phyloP scores from a whole-genome alignment of 2,329 filamentous ascomycete species.

The Neocatenulostroma microsporum region DNA sequence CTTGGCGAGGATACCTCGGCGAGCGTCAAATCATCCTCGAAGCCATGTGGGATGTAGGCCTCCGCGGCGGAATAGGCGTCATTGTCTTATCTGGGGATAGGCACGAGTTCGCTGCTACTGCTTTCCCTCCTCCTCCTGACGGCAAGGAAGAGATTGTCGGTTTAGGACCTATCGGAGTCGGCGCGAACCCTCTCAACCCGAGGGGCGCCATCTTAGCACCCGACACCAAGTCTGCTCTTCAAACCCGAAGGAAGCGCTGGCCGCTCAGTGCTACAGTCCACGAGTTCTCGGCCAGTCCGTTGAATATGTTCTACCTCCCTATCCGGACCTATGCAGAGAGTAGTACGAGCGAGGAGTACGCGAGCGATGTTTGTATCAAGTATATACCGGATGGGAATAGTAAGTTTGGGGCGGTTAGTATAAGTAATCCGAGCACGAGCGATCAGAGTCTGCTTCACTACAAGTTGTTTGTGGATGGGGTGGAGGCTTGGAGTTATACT shows the following conservation, averaged over 20 bases:
- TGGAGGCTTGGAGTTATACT: conserved; percentile 62
- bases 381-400: conserved; percentile 78
- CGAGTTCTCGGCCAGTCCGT: conserved; percentile 84
- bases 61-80: conserved; percentile 61
- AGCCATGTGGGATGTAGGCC: conserved; percentile 84
- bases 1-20: conserved; percentile 83
- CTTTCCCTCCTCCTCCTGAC: conserved; percentile 51
- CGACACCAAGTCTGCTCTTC: conserved; percentile 9
- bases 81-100: conserved; percentile 84
- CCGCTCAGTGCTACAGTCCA: conserved; percentile 60
- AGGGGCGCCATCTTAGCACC: conserved; percentile 10
- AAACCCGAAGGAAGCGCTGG: conserved; percentile 40
- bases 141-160: conserved; percentile 37
- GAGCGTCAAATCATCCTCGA: conserved; percentile 76
- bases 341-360: conserved; percentile 50
- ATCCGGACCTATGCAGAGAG: conserved; percentile 70
- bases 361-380: conserved; percentile 72
- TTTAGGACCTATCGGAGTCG: conserved; percentile 18
- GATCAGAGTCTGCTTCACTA: conserved; percentile 71
- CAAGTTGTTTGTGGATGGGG: conserved; percentile 73
- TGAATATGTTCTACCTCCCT: conserved; percentile 92
- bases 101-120: conserved; percentile 94
- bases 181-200: conserved; percentile 14
- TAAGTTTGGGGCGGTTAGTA: conserved; percentile 79
- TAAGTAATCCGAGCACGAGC: conserved; percentile 57